These are phyloP conservation scores for Mycothermus thermophilus DNA, from an alignment of 495 filamentous ascomycete genomes.

Conservation along the genomic window DNA sequence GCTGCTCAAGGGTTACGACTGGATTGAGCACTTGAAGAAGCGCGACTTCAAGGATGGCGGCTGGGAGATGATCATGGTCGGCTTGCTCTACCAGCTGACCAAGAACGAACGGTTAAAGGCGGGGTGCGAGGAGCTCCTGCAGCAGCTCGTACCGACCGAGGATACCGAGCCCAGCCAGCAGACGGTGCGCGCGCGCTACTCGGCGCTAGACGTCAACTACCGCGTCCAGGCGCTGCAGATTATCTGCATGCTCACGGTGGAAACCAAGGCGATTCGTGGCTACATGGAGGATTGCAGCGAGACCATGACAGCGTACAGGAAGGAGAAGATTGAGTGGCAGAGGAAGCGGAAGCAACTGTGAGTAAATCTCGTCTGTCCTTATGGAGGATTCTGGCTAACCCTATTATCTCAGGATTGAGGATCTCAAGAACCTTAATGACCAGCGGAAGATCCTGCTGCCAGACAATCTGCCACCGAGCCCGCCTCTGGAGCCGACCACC, in stretches of 20 bases:
- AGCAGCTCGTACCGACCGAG: conserved; percentile 59
- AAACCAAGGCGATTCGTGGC: conserved; percentile 68
- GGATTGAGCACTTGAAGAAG: conserved; percentile 69
- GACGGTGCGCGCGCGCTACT: conserved; percentile 58
- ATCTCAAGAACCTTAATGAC: conserved; percentile 67
- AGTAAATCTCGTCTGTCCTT: conserved; percentile 25
- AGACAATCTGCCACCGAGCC: conserved; percentile 56
- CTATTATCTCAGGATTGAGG: conserved; percentile 56
- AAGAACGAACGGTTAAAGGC: conserved; percentile 52
- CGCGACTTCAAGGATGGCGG: conserved; percentile 82
- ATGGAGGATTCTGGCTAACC: conserved; percentile 5
- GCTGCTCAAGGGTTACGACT: conserved; percentile 56
- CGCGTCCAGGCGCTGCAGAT: conserved; percentile 72
- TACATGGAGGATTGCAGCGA: conserved; percentile 85
- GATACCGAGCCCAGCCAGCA: conserved; percentile 55
- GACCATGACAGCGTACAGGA: conserved; percentile 83
- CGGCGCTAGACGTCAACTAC: conserved; percentile 63
- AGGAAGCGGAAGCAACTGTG: conserved; percentile 69
- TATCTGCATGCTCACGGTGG: conserved; percentile 71
- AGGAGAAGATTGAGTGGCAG: conserved; percentile 90
- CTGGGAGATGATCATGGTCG: conserved; percentile 83
- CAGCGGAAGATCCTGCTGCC: conserved; percentile 77
- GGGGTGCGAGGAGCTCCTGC: conserved; percentile 65
- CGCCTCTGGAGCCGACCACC: conserved; percentile 38
- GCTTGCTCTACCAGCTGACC: conserved; percentile 73